These are phyloP conservation scores for Lepiota subincarnata DNA, from an alignment of 768 basidiomycete genomes.

Conservation along the genomic window DNA sequence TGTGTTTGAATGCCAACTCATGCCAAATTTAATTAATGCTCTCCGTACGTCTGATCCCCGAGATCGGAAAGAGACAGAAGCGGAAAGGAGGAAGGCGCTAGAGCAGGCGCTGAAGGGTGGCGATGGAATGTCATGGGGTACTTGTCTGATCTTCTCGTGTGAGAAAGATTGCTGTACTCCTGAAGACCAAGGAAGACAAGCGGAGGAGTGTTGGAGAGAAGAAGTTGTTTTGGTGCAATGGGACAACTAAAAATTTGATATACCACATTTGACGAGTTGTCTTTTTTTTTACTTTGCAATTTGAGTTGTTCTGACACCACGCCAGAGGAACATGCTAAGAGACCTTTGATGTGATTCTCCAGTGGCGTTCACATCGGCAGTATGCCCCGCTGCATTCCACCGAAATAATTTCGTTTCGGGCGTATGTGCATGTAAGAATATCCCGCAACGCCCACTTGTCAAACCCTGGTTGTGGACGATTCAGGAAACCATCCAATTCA, in stretches of 20 bases:
- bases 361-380: too few species aligned
- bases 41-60: conserved; percentile 35
- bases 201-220: conserved; percentile 61
- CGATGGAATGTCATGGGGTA: conserved; percentile 92
- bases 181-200: conserved; percentile 34
- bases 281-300: background rate
- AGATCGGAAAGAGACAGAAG: conserved; percentile 48
- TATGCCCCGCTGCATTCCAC: too few species aligned
- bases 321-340: too few species aligned
- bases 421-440: too few species aligned
- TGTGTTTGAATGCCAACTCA: conserved; percentile 90
- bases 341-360: too few species aligned
- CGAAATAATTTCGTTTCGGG: too few species aligned
- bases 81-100: conserved; percentile 63
- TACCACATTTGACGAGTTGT: background rate
- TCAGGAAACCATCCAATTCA: too few species aligned
- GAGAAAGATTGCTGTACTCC: conserved; percentile 67
- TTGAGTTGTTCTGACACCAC: background rate
- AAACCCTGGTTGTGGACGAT: too few species aligned
- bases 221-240: conserved; percentile 77
- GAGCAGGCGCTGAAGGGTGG: conserved; percentile 49
- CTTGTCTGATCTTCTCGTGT: conserved; percentile 86
- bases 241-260: conserved; percentile 43
- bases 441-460: too few species aligned
- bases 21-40: conserved; percentile 89